A percentile compares a stretch with the other conserved stretches of the same genome.
Conservation (phyloP, 306 rosid species). For the Cicer bijugum region DNA sequence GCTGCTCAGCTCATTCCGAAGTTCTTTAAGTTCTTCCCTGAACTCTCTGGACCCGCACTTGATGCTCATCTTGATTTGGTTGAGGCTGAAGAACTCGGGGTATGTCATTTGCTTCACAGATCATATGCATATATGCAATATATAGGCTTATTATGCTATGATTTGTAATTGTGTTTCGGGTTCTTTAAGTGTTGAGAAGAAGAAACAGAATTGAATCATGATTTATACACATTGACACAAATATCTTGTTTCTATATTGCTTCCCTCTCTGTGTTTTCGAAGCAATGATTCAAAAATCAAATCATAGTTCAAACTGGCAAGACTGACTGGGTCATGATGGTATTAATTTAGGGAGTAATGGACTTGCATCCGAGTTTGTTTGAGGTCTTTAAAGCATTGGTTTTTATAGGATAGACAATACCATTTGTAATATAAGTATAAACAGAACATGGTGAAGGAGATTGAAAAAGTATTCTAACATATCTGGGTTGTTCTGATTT, state of each 20-base stretch:
- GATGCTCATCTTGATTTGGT: constrained; percentile 86
- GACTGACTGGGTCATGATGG: neutral
- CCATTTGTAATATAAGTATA: constrained; percentile 4
- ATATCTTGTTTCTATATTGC: neutral
- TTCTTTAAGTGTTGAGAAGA: neutral
- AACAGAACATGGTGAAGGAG: neutral
- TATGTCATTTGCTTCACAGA: constrained; percentile 45
- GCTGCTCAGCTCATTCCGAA: constrained; percentile 96
- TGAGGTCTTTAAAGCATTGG: neutral
- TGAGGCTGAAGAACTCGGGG: constrained; percentile 96
- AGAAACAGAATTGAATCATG: neutral
- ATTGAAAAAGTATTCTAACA: neutral
- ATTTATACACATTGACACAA: neutral
- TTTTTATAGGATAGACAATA: constrained; percentile 1
- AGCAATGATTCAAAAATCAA: neutral
- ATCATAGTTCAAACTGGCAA: neutral
- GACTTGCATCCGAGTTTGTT: neutral
- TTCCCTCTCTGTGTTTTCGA: neutral
- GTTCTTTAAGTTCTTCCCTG: constrained; percentile 91
- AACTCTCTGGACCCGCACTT: constrained; percentile 74
- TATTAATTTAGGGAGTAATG: neutral
- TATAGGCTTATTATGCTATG: neutral
- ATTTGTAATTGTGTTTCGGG: neutral
- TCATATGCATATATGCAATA: neutral
- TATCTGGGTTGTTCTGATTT: neutral